Percentiles rank a stretch among this genome's conserved stretches.
Conservation (phyloP, 2,329 filamentous ascomycete genomes). For the Microsporum canis region DNA sequence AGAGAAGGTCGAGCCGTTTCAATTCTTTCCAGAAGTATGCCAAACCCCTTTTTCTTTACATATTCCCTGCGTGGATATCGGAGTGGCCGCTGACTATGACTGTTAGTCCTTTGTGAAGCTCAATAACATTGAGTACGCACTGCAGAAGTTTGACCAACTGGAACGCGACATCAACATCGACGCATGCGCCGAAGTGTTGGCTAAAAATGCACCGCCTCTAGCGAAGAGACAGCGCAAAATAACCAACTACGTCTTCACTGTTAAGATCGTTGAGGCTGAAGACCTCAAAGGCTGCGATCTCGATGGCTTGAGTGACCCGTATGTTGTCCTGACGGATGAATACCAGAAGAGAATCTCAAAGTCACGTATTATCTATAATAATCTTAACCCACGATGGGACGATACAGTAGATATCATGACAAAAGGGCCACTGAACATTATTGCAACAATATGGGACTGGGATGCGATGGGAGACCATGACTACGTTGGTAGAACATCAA, state of each 20-base stretch:
- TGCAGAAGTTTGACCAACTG: constrained; percentile 80
- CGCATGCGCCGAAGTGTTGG: constrained; percentile 70
- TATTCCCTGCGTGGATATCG: not conserved
- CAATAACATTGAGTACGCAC: constrained; percentile 94
- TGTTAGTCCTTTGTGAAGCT: constrained; percentile 86
- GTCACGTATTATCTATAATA: constrained; percentile 81
- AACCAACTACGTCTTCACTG: constrained; percentile 91
- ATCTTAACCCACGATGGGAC: constrained; percentile 90
- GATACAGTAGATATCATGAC: constrained; percentile 95
- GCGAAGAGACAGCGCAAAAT: constrained; percentile 57
- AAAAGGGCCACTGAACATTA: constrained; percentile 79
- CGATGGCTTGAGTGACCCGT: constrained; percentile 87
- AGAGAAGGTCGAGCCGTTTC: constrained; percentile 90
- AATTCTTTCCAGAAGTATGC: constrained; percentile 81
- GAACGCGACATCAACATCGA: constrained; percentile 88
- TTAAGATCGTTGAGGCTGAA: constrained; percentile 96
- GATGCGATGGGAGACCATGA: constrained; percentile 96
- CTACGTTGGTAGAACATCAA: constrained; percentile 88
- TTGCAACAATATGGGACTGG: constrained; percentile 97
- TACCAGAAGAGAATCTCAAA: constrained; percentile 95
- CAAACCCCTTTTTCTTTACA: not conserved
- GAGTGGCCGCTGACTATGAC: constrained; percentile 6
- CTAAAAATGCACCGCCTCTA: constrained; percentile 58
- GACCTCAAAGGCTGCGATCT: constrained; percentile 97
- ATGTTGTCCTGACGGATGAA: constrained; percentile 92